These are phyloP conservation scores for Taphrina wiesneri DNA, from an alignment of 1,139 yeast species.

Conservation along the genomic window DNA sequence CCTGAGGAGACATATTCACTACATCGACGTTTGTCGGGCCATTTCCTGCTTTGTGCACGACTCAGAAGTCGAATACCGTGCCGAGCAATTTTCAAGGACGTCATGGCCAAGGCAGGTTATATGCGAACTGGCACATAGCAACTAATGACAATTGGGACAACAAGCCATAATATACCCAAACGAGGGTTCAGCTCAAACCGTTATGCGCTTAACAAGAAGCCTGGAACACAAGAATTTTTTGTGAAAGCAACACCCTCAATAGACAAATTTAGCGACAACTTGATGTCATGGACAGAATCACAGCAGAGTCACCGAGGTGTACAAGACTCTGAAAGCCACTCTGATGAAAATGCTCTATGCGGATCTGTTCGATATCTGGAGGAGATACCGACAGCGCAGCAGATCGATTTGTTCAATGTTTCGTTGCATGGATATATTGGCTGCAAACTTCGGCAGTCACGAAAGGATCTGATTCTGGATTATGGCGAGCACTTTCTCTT, in stretches of 20 bases:
- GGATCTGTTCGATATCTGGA: background rate
- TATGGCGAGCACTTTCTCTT: slow-evolving; percentile 27
- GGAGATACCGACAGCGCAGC: background rate
- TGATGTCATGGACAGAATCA: background rate
- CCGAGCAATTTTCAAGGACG: slow-evolving; percentile 70
- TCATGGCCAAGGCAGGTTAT: slow-evolving; percentile 50
- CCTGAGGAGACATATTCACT: slow-evolving; percentile 97
- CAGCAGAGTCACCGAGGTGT: background rate
- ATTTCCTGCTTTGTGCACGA: slow-evolving; percentile 83
- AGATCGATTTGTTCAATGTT: background rate
- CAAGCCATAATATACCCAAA: background rate
- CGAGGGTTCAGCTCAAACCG: background rate
- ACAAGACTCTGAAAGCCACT: background rate
- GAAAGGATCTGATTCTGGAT: background rate
- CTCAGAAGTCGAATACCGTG: slow-evolving; percentile 83
- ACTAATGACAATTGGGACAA: background rate
- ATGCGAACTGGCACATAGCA: slow-evolving; percentile 5
- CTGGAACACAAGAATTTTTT: background rate
- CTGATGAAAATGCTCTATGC: too few relatives aligned
- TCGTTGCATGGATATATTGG: background rate
- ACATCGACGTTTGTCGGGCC: slow-evolving; percentile 93
- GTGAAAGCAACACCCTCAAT: background rate
- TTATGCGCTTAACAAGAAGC: background rate
- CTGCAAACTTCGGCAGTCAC: background rate
- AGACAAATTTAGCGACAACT: background rate